Base-by-base conservation (phyloP, 73 alveolate genomes). In the Halteria grandinella region DNA sequence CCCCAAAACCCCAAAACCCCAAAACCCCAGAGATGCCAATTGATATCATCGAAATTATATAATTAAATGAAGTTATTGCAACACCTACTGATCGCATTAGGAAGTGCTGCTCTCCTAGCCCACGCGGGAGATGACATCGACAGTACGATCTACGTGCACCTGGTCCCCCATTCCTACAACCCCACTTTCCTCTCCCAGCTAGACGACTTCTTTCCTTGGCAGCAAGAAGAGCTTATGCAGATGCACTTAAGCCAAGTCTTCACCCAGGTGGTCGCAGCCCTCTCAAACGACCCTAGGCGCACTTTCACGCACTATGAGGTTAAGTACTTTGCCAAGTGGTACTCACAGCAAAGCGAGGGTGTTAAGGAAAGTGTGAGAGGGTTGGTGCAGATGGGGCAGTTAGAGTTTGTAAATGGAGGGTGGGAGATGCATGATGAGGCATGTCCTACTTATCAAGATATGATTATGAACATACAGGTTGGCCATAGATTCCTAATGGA, bases 391-490 rank as follows among this genome's bases (percentile, higher is more conserved):
- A 88, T 84, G 62, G 97, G 96, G 15, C 40, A 91, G 51, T 69
- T 91, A 50, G 97, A 95, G 57, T 74, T 95, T 39, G 91, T 94
- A 48, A 83, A 80, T 40, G 99, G 98, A 6, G 98, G 97, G 11
- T 95, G 96, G 97, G 82, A 87, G 6, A 90, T 90, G 95, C 85
- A 77, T 76, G 99, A 95, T 79, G 99, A 95, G 70, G 99, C 98
- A 58, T 60, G 58, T 58, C 73, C 97, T 0, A 92, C 93, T 87
- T 95, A 83, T 69, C 96, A 92, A 59, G 98, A 95, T 60, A 63
- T 94, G 58, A 88, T 95, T 55, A 91, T 91, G 71, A 91, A 95
- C 76, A 91, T 92, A 95, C 75, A 89, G 55, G 69, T 79, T 31
- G 99, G 99, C 7, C 97, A 93, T 75, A 74, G 85, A 45, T 95